Base-by-base conservation (phyloP, 345 rosid species). In the Lenwebbia sp. region DNA sequence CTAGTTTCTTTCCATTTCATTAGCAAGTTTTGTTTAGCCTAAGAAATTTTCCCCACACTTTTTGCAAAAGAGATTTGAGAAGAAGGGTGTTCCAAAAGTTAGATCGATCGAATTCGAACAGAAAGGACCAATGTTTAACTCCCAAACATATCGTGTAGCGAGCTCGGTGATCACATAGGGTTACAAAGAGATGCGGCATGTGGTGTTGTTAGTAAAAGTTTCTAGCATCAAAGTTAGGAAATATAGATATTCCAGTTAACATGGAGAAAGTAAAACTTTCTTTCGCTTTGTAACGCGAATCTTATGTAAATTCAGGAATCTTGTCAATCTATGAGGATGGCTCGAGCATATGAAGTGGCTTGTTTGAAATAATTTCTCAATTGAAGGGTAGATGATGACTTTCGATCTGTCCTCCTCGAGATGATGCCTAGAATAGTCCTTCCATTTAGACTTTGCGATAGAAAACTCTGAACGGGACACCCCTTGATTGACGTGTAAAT, bases 271-370 rank as follows among this genome's bases (percentile, higher is more conserved):
- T 62, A 62, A 7, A 6, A 7, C 17, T 62, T 30, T 15, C 5
- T 30, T 62, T 6, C 0, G 1, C 19, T 30, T 28, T 10, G 0
- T 30, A 2, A 70, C 3, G 1, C 3, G 7, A 5, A 70, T 33
- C 1, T 70, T 33, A 33, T 17, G 25, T 9, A 33, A 70, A 22
- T 33, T 70, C 11, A 33, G 3, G 9, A 5, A 33, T 70, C 11
- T 1, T 62, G 12, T 21, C 23, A 54, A 54, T 7, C 23, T 54
- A 6, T 1, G 3, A 54, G 10, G 12, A 62, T 15, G 11, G 30
- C 41, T 30, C 33, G 12, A 62, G 11, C 5, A 62, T 1, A 19
- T 19, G 13, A 70, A 70, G 25, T 19, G 5, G 33, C 41, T 26
- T 1, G 0, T 70, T 37, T 33, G 26, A 70, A 70, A 70, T 70